Percentiles rank a stretch among this genome's conserved stretches.
Conservation (phyloP, 768 basidiomycete genomes). For the Sporobolomyces phaffii region DNA sequence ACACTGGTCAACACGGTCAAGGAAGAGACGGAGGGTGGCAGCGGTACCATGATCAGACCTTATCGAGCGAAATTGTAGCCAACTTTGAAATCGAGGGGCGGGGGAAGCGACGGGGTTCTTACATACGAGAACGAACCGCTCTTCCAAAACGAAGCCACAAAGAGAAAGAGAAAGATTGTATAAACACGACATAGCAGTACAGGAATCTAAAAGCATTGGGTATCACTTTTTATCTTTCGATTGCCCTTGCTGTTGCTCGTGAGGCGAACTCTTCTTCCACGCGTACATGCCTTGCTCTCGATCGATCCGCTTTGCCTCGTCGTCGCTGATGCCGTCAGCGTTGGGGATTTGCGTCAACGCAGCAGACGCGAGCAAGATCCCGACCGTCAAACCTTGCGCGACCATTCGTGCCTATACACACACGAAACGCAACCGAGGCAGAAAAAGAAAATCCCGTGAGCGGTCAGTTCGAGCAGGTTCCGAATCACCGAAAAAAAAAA, state of each 20-base stretch:
- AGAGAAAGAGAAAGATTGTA: too few species aligned
- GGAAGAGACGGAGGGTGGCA: not conserved
- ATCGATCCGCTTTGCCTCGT: slow-evolving; percentile 30
- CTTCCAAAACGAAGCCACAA: too few species aligned
- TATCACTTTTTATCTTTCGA: not conserved
- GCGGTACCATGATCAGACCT: not conserved
- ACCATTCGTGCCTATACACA: slow-evolving; percentile 37
- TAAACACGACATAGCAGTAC: too few species aligned
- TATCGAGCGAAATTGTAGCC: slow-evolving; percentile 25
- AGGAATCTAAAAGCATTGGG: too few species aligned
- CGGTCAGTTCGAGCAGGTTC: not conserved
- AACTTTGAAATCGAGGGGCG: too few species aligned
- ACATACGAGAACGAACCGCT: too few species aligned
- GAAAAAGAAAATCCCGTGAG: too few species aligned
- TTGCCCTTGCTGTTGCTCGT: slow-evolving; percentile 17
- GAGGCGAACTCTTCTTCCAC: slow-evolving; percentile 27
- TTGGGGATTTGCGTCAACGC: slow-evolving; percentile 39
- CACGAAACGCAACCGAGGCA: too few species aligned
- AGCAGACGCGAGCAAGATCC: slow-evolving; percentile 44
- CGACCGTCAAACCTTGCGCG: slow-evolving; percentile 44
- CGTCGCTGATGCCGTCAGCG: slow-evolving; percentile 24
- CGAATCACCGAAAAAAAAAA: not conserved
- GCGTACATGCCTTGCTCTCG: slow-evolving; percentile 38
- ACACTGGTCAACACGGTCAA: slow-evolving; percentile 26
- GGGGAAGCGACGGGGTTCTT: too few species aligned